phyloP scores from a whole-genome alignment of 2,329 filamentous ascomycete genomes.

The Xylariaceae sp. region DNA sequence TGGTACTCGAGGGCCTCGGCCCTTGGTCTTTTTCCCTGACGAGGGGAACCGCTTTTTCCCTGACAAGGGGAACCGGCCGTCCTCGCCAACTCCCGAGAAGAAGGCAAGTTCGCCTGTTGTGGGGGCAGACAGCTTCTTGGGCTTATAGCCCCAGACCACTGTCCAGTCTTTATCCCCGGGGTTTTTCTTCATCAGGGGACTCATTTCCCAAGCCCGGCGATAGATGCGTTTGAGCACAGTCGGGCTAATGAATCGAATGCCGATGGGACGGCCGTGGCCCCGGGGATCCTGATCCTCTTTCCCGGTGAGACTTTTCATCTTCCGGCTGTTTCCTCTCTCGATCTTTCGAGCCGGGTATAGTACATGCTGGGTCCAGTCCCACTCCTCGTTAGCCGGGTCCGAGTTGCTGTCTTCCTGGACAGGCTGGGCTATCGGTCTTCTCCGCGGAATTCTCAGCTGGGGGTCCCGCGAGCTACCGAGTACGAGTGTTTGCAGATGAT shows the following conservation, averaged over 20 bases:
- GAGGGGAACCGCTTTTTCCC: not conserved
- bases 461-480: constrained; percentile 33
- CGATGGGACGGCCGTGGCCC: constrained; percentile 29
- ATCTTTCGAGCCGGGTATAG: constrained; percentile 34
- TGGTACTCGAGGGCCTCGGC: no score
- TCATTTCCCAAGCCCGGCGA: constrained; percentile 24
- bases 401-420: not conserved
- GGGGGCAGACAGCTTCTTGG: constrained; percentile 27
- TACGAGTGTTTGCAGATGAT: constrained; percentile 44
- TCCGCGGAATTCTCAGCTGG: constrained; percentile 35
- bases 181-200: constrained; percentile 33
- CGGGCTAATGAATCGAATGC: constrained; percentile 31
- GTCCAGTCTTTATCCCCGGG: constrained; percentile 23
- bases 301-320: constrained; percentile 33
- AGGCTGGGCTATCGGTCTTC: constrained; percentile 30
- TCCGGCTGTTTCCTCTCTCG: constrained; percentile 34
- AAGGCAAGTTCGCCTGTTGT: constrained; percentile 35
- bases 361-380: constrained; percentile 42
- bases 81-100: constrained; percentile 42
- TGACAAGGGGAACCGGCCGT: constrained; percentile 18
- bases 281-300: constrained; percentile 33
- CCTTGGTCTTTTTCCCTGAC: no score
- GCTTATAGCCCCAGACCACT: constrained; percentile 43
- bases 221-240: constrained; percentile 44
- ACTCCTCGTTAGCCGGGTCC: constrained; percentile 14